Evolutionary conservation across 78 protist genomes (phyloP), one percentile per base, ranked within the genome.

Genomic region (Blattamonas nauphoetae): DNA sequence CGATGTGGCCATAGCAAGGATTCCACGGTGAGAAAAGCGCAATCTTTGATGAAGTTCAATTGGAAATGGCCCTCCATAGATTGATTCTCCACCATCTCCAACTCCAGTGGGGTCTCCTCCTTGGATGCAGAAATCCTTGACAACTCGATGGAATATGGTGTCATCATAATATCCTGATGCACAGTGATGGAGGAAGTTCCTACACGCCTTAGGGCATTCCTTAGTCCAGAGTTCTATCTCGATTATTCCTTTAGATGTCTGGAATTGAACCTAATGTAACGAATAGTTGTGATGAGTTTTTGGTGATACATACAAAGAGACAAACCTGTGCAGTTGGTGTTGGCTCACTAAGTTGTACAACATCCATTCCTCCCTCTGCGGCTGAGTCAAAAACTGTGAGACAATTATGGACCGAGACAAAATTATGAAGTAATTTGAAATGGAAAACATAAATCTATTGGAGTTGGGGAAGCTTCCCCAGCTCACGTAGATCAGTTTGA

Each of bases 21-120:
- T 71, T 11, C 95, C 95, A 0, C 93, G 88, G 1, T 86, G 89
- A 34, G 55, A 55, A 88, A 92, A 92, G 32, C 80, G 55, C 36
- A 94, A 45, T 1, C 98, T 86, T 2, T 89, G 79, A 82, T 96
- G 98, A 42, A 94, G 88, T 83, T 97, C 99, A 55, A 92, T 95
- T 43, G 87, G 84, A 46, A 96, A 96, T 1, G 93, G 92, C 32
- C 44, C 55, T 1, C 93, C 94, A 71, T 88, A 96, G 0, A 92
- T 81, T 32, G 94, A 90, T 41, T 93, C 94, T 34, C 97, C 98
- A 1, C 95, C 96, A 0, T 46, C 82, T 32, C 98, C 98, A 0
- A 96, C 92, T 1, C 93, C 94, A 0, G 96, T 94, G 4, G 98
- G 97, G 83, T 96, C 98, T 55, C 98, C 98, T 36, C 92, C 90